Percentiles rank a stretch among this genome's conserved stretches.
Evolutionary conservation across 768 basidiomycete species (phyloP).

Genomic region (Boletus subparvulus): DNA sequence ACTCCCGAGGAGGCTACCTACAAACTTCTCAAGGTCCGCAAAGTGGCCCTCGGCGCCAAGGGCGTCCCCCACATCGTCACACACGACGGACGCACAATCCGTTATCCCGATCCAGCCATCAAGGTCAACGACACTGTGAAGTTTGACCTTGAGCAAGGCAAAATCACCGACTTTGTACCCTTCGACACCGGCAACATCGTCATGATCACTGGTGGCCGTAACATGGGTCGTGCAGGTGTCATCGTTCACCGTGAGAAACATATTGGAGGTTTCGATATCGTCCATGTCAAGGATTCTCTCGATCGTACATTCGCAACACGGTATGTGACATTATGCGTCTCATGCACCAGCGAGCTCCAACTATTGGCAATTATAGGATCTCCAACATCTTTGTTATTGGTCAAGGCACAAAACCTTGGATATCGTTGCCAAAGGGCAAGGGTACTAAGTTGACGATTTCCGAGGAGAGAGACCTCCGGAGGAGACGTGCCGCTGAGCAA

Average conservation of each 20-base stretch:
- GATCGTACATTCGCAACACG: conserved; percentile 98
- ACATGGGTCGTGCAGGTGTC: conserved; percentile 98
- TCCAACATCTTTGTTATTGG: conserved; percentile 99
- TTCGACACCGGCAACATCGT: conserved; percentile 98
- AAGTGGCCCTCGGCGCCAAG: conserved; percentile 86
- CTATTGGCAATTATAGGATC: conserved; percentile 50
- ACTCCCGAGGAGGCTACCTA: conserved; percentile 94
- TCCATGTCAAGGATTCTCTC: conserved; percentile 93
- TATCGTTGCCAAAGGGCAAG: conserved; percentile 97
- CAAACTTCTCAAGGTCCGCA: conserved; percentile 94
- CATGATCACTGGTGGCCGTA: conserved; percentile 98
- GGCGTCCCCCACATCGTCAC: conserved; percentile 97
- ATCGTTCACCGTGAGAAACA: conserved; percentile 98
- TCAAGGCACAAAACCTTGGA: conserved; percentile 92
- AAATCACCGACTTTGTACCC: conserved; percentile 90
- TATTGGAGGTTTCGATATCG: conserved; percentile 97
- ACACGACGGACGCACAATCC: conserved; percentile 99
- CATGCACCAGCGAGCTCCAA: background rate
- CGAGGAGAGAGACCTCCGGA: conserved; percentile 91
- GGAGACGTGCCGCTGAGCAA: conserved; percentile 76
- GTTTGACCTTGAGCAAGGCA: conserved; percentile 92
- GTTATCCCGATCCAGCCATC: conserved; percentile 96
- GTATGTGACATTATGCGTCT: conserved; percentile 44
- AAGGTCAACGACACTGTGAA: conserved; percentile 97
- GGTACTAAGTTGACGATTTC: conserved; percentile 97